Conservation (phyloP, 2,329 filamentous ascomycete species). For the Dendrostoma leiphaemia region DNA sequence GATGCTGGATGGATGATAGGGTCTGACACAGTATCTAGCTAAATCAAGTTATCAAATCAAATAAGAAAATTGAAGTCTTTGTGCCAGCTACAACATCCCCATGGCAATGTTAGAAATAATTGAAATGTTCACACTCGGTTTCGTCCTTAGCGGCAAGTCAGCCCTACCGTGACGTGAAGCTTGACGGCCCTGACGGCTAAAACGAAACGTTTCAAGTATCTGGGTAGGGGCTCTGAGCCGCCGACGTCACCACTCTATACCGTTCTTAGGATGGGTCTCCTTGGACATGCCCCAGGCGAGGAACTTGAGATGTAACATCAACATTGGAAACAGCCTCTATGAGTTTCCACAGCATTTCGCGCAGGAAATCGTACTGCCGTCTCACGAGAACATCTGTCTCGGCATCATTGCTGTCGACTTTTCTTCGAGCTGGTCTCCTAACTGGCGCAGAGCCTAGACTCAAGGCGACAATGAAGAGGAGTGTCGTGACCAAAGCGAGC, state of each 20-base stretch:
- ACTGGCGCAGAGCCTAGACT: background rate
- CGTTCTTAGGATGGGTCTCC: background rate
- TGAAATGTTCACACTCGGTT: no score
- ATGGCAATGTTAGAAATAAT: no score
- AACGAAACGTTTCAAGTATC: no score
- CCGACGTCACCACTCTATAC: background rate
- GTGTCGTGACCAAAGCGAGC: background rate
- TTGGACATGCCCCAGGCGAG: background rate
- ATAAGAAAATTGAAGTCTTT: no score
- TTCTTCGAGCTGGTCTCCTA: background rate
- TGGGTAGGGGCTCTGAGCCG: background rate
- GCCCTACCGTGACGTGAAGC: no score
- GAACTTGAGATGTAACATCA: no score
- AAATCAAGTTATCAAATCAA: no score
- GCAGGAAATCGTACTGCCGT: background rate
- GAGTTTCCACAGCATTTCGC: background rate
- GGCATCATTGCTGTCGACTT: background rate
- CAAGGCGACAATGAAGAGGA: conserved; percentile 9
- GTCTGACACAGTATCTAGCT: no score
- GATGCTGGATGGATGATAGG: no score
- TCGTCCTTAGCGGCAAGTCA: no score
- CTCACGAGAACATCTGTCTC: background rate
- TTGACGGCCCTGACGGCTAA: no score
- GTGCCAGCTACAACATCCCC: no score
- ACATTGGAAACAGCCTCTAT: background rate